Percentiles rank a stretch among this genome's conserved stretches.
These are phyloP conservation scores for Boletus vermiculosoides DNA, from an alignment of 768 basidiomycete species.

Conservation along the genomic window DNA sequence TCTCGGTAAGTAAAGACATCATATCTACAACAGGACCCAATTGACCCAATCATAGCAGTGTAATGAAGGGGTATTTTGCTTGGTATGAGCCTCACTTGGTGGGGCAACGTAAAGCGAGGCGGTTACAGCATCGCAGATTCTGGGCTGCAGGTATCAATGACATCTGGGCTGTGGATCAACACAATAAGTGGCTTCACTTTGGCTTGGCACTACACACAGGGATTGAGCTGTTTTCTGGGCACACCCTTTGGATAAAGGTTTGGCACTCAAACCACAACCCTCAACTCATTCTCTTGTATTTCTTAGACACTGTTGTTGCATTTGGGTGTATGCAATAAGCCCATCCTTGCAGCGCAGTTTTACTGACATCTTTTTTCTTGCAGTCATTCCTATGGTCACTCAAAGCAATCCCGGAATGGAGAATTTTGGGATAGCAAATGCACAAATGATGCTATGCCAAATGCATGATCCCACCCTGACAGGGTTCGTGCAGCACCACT, in stretches of 20 bases:
- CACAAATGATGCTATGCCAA: too few species aligned
- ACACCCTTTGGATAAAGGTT: not conserved
- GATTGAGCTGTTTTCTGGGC: not conserved
- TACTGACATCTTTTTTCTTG: not conserved
- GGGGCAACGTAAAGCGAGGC: not conserved
- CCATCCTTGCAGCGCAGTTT: not conserved
- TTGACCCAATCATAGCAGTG: too few species aligned
- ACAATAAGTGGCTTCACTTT: not conserved
- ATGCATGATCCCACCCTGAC: too few species aligned
- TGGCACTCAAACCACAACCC: not conserved
- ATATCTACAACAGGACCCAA: not conserved
- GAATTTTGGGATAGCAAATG: too few species aligned
- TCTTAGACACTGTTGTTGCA: not conserved
- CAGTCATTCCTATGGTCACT: too few species aligned
- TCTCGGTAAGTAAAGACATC: not conserved
- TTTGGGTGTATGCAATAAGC: not conserved
- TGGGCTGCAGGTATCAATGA: not conserved
- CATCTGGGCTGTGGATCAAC: not conserved
- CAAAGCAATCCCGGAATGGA: too few species aligned
- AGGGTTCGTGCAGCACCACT: too few species aligned
- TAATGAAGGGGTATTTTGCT: not conserved
- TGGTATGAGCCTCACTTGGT: not conserved
- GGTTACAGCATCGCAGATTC: not conserved
- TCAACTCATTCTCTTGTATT: not conserved
- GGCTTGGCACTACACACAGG: not conserved